These are phyloP conservation scores for Eutypa lata DNA, from an alignment of 2,329 filamentous ascomycete genomes.

Conservation along the genomic window DNA sequence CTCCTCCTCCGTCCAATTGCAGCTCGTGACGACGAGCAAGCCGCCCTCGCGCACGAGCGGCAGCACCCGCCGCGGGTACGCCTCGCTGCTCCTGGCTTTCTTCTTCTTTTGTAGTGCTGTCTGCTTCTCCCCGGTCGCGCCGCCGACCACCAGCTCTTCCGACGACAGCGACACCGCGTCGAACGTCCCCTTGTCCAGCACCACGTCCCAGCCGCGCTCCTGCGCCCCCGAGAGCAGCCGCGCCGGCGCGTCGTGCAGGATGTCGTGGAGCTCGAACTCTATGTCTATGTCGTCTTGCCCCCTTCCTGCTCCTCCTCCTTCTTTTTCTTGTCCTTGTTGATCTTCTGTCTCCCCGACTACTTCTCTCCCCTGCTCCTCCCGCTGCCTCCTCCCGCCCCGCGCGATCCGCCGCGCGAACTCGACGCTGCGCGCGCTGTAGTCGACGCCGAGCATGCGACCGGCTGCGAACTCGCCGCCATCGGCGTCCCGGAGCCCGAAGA, in stretches of 20 bases:
- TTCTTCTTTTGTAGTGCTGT: too few species aligned
- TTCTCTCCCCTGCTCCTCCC: conserved; percentile 21
- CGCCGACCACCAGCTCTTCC: too few species aligned
- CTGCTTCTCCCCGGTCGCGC: too few species aligned
- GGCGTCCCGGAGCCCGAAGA: conserved; percentile 72
- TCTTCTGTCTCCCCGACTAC: conserved; percentile 17
- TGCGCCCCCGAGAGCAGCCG: conserved; percentile 30
- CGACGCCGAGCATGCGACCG: conserved; percentile 77
- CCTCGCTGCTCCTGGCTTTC: conserved; percentile 57
- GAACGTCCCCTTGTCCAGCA: conserved; percentile 98
- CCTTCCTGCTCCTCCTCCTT: not conserved
- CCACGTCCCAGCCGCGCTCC: conserved; percentile 70
- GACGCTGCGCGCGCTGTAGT: conserved; percentile 78
- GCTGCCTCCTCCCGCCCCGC: conserved; percentile 22
- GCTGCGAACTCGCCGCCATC: conserved; percentile 44
- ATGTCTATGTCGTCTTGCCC: conserved; percentile 28
- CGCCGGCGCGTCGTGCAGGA: conserved; percentile 44
- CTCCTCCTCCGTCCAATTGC: conserved; percentile 96
- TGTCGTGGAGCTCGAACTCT: conserved; percentile 59
- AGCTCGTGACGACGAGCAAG: conserved; percentile 84
- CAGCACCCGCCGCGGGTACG: conserved; percentile 68
- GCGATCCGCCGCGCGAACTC: conserved; percentile 68
- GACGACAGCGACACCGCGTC: conserved; percentile 82
- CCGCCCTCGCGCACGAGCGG: conserved; percentile 68
- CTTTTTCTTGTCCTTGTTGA: too few species aligned